Base-by-base conservation (phyloP, 306 rosid genomes). In the Cucurbita moschata region DNA sequence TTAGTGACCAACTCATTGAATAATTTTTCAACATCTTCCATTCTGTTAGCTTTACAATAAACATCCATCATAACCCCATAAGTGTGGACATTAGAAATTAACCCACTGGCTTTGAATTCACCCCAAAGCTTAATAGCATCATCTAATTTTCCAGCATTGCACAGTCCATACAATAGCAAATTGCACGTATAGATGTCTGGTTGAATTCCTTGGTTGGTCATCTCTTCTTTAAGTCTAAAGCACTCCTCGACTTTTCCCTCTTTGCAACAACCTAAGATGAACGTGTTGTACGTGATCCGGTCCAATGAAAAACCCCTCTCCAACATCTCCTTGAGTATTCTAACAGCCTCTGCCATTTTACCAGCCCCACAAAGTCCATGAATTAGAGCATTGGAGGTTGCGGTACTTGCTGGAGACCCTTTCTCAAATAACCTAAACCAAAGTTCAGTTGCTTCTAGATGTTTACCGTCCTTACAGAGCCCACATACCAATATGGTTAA, bases 111-210 rank as follows among this genome's bases (percentile, higher is more conserved):
- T 76, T 76, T 38, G 40, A 65, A 82, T 72, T 87, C 92, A 63
- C 79, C 84, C 85, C 85, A 83, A 83, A 90, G 83, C 80, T 65
- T 79, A 68, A 62, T 35, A 11, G 81, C 80, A 54, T 83, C 82
- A 61, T 90, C 89, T 70, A 90, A 67, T 78, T 88, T 87, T 14
- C 92, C 93, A 53, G 38, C 82, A 44, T 83, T 81, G 76, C 80
- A 79, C 57, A 87, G 81, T 35, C 88, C 89, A 73, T 83, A 83
- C 76, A 87, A 76, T 72, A 90, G 81, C 74, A 78, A 81, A 79
- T 90, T 90, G 82, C 81, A 86, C 72, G 93, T 87, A 74, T 79
- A 76, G 49, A 73, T 80, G 69, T 90, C 96, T 18, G 96, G 88
- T 77, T 76, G 79, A 77, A 87, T 81, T 79, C 79, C 86, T 80